Evolutionary conservation across 495 filamentous ascomycete genomes (phyloP), one percentile per base, ranked within the genome.

Genomic region (Penicillium lagena): DNA sequence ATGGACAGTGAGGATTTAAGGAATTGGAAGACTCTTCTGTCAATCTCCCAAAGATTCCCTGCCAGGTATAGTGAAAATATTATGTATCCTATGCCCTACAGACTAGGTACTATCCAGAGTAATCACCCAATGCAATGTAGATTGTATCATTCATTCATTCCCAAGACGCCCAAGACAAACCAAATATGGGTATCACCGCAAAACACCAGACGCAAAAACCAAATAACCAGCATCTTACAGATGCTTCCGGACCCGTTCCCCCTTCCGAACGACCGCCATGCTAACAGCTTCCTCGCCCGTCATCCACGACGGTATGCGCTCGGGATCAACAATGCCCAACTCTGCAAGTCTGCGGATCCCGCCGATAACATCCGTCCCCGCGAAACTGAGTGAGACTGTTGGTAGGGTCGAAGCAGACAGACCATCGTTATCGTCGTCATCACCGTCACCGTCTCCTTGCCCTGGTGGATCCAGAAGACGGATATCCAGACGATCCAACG

Each of bases 291-390:
- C 88, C 55, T 94, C 87, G 1, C 89, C 89, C 1, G 87, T 90
- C 82, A 94, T 84, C 89, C 89, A 95, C 0, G 87, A 85, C 0
- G 89, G 89, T 81, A 94, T 90, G 15, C 68, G 75, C 60, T 79
- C 75, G 0, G 85, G 85, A 52, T 90, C 79, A 10, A 93, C 59
- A 11, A 87, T 70, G 0, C 87, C 88, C 9, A 69, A 51, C 56
- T 93, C 89, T 0, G 89, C 81, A 27, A 94, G 71, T 54, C 82
- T 76, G 38, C 87, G 72, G 27, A 94, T 70, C 0, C 89, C 89
- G 2, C 81, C 78, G 59, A 94, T 90, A n/a, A 95, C 79, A 57
- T 95, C 87, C 0, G 71, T 54, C 0, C 89, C 89, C 22, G 82
- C 71, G 44, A 95, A 86, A 0, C 76, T 77, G 0, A 94, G 51